Conservation (phyloP, 257 asterid species). For the Solanum bulbocastanum region DNA sequence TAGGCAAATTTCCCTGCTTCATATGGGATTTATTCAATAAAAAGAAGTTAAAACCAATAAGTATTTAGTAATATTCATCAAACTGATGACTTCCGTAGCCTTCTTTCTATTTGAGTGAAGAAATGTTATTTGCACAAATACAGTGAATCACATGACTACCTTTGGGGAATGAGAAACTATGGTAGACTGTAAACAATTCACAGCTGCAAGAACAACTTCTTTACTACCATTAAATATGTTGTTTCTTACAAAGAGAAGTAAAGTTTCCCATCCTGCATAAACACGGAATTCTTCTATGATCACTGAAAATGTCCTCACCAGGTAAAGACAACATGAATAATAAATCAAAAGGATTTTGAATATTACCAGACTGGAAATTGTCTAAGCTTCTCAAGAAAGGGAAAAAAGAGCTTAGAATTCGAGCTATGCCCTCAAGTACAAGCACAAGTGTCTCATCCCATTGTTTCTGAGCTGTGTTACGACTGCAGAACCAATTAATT, state of each 20-base stretch:
- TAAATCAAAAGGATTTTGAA: neutral
- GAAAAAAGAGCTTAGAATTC: slow-evolving; percentile 76
- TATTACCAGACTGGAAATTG: slow-evolving; percentile 67
- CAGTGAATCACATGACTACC: slow-evolving; percentile 28
- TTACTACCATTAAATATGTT: slow-evolving; percentile 85
- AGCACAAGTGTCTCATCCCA: slow-evolving; percentile 99
- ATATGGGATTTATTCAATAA: slow-evolving; percentile 3
- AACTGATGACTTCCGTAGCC: neutral
- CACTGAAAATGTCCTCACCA: neutral
- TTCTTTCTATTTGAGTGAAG: neutral
- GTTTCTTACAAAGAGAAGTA: slow-evolving; percentile 64
- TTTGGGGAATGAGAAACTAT: slow-evolving; percentile 85
- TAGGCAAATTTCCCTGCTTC: slow-evolving; percentile 75
- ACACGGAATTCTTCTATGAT: slow-evolving; percentile 6
- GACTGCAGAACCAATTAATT: slow-evolving; percentile 40
- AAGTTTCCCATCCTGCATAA: slow-evolving; percentile 79
- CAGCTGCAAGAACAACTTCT: slow-evolving; percentile 91
- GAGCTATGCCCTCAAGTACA: slow-evolving; percentile 85
- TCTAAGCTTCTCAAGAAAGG: slow-evolving; percentile 64
- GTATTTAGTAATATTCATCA: neutral
- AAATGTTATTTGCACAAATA: neutral
- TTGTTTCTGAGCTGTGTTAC: slow-evolving; percentile 98
- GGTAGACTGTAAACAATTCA: slow-evolving; percentile 87
- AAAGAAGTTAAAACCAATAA: neutral
- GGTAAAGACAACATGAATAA: neutral